Percentiles rank a stretch among this genome's conserved stretches.
Evolutionary conservation across 352 stramenopile species (phyloP).

Genomic region (Globisporangium canariense): DNA sequence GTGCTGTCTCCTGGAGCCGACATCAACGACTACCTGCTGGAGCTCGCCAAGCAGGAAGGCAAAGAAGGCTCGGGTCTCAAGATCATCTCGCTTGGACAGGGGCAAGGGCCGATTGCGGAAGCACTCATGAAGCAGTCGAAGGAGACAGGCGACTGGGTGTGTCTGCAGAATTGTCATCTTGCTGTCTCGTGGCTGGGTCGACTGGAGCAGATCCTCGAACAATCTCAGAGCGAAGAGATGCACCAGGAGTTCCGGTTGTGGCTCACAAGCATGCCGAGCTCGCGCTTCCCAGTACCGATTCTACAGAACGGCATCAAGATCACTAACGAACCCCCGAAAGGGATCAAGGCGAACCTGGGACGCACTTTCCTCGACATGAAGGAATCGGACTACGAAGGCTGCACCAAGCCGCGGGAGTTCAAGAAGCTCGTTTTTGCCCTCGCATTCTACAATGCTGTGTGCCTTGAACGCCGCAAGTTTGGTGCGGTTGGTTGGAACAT

Average conservation of each 20-base stretch:
- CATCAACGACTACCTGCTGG: constrained; percentile 92
- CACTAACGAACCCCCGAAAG: constrained; percentile 92
- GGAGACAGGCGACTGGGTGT: constrained; percentile 91
- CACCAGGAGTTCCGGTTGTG: constrained; percentile 91
- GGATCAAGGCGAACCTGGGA: constrained; percentile 91
- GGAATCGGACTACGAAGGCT: constrained; percentile 85
- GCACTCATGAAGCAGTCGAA: constrained; percentile 89
- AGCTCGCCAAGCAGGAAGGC: constrained; percentile 86
- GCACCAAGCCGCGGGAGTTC: constrained; percentile 84
- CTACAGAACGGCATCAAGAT: constrained; percentile 96
- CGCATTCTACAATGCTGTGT: constrained; percentile 95
- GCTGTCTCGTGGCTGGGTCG: constrained; percentile 88
- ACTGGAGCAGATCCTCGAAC: constrained; percentile 89
- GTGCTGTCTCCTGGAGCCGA: constrained; percentile 91
- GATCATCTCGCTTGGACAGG: constrained; percentile 93
- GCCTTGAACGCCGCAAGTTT: constrained; percentile 93
- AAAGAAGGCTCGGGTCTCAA: constrained; percentile 86
- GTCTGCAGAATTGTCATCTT: constrained; percentile 94
- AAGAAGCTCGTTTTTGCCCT: constrained; percentile 91
- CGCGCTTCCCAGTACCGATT: constrained; percentile 90
- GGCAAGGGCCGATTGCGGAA: constrained; percentile 91
- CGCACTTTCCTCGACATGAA: constrained; percentile 93
- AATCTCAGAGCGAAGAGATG: constrained; percentile 56
- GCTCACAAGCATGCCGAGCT: constrained; percentile 92
- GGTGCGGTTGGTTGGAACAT: constrained; percentile 95